These are phyloP conservation scores for Choricystis sp. DNA, from an alignment of 139 green algal genomes.

Conservation along the genomic window DNA sequence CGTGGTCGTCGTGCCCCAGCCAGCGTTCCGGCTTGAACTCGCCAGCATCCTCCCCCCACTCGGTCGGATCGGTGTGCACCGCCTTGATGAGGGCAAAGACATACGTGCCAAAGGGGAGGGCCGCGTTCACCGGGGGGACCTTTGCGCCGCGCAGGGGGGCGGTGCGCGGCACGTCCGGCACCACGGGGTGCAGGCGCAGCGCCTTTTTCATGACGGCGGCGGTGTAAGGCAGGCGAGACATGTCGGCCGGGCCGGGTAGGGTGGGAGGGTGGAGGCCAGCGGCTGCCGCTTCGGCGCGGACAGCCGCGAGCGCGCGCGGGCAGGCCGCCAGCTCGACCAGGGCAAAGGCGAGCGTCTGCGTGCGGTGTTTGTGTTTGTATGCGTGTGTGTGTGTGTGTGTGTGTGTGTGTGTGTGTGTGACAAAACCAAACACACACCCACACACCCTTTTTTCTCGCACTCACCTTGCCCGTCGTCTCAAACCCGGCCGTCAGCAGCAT, in stretches of 20 bases:
- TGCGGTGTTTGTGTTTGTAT: no score
- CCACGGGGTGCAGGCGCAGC: slow-evolving; percentile 20
- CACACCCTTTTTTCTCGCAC: no score
- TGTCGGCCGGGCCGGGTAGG: slow-evolving; percentile 7
- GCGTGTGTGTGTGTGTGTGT: no score
- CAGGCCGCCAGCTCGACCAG: slow-evolving; percentile 16
- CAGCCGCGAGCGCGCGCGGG: slow-evolving; percentile 4
- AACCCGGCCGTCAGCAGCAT: slow-evolving; percentile 13
- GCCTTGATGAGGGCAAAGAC: neutral
- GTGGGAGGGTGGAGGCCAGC: neutral
- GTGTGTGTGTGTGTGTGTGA: no score
- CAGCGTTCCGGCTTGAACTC: neutral
- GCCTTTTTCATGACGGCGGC: slow-evolving; percentile 15
- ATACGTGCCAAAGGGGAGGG: neutral
- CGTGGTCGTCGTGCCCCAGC: neutral
- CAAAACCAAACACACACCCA: no score
- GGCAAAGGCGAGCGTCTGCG: slow-evolving; percentile 17
- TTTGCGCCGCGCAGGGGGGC: neutral
- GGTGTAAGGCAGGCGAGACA: slow-evolving; percentile 1
- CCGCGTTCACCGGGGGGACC: neutral
- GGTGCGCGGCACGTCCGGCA: slow-evolving; percentile 2
- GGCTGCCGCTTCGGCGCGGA: slow-evolving; percentile 5
- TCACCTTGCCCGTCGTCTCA: slow-evolving; percentile 32
- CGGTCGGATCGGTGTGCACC: neutral
- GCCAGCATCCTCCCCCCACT: neutral